Percentiles rank a stretch among this genome's conserved stretches.
These are phyloP conservation scores for Lachnellula subtilissima DNA, from an alignment of 2,329 filamentous ascomycete genomes.

Conservation along the genomic window DNA sequence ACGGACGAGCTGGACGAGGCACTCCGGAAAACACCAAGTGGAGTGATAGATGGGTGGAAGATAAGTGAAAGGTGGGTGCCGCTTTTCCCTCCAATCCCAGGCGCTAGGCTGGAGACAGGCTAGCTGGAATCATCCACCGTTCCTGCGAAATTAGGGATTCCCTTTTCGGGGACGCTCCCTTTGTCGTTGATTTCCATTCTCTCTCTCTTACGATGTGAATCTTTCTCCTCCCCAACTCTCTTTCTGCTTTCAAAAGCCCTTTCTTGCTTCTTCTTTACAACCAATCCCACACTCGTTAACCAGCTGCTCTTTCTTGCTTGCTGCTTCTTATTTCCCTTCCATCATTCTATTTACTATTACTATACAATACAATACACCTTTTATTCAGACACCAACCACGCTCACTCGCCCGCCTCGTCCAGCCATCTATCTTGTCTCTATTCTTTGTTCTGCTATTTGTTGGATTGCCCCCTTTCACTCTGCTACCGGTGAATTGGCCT, in stretches of 20 bases:
- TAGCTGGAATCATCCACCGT: background rate
- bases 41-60: no score
- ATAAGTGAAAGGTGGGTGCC: no score
- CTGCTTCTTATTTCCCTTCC: slow-evolving; percentile 20
- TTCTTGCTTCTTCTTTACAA: slow-evolving; percentile 16
- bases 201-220: slow-evolving; percentile 4
- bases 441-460: slow-evolving; percentile 33
- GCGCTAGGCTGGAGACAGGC: background rate
- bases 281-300: slow-evolving; percentile 22
- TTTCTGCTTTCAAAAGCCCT: slow-evolving; percentile 8
- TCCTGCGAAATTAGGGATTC: background rate
- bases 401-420: slow-evolving; percentile 25
- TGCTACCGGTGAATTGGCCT: background rate
- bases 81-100: background rate
- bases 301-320: slow-evolving; percentile 18
- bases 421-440: slow-evolving; percentile 28
- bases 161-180: slow-evolving; percentile 1
- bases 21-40: no score
- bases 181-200: slow-evolving; percentile 1
- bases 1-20: no score
- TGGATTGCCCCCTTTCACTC: background rate
- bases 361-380: slow-evolving; percentile 14
- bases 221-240: slow-evolving; percentile 13
- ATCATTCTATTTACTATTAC: slow-evolving; percentile 16
- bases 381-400: slow-evolving; percentile 16